Conservation (phyloP, 2,329 filamentous ascomycete genomes). For the Xylariaceae sp. region DNA sequence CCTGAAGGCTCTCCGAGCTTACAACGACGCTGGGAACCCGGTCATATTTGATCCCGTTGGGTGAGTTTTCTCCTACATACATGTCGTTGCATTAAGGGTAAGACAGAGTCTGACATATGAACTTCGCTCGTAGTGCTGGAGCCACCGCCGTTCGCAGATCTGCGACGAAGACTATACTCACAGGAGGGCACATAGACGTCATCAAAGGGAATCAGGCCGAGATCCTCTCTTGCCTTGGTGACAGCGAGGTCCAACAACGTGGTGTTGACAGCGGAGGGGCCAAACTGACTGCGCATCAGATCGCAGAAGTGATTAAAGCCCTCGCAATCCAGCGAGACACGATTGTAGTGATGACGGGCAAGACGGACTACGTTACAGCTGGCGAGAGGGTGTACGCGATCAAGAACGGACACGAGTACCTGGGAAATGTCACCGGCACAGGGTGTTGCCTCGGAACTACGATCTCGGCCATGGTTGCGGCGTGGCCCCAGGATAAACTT, state of each 20-base stretch:
- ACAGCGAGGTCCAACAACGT: slow-evolving; percentile 55
- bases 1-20: slow-evolving; percentile 68
- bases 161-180: slow-evolving; percentile 68
- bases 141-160: slow-evolving; percentile 71
- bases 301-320: slow-evolving; percentile 57
- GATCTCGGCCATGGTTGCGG: slow-evolving; percentile 70
- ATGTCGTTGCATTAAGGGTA: background rate
- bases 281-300: slow-evolving; percentile 44
- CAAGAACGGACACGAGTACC: slow-evolving; percentile 69
- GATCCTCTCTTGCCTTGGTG: slow-evolving; percentile 67
- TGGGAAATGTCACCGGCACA: slow-evolving; percentile 70
- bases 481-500: slow-evolving; percentile 60
- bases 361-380: slow-evolving; percentile 73
- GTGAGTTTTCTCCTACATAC: slow-evolving; percentile 34
- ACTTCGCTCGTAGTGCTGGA: slow-evolving; percentile 52
- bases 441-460: slow-evolving; percentile 84
- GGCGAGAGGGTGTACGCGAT: slow-evolving; percentile 64
- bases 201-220: slow-evolving; percentile 96
- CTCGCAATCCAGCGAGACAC: slow-evolving; percentile 66
- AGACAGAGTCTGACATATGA: background rate
- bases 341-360: slow-evolving; percentile 79
- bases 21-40: slow-evolving; percentile 72
- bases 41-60: slow-evolving; percentile 88
- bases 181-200: slow-evolving; percentile 72
- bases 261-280: slow-evolving; percentile 77